Evolutionary conservation across 179 eudicot species (phyloP).

Genomic region (Pouteria campechiana): DNA sequence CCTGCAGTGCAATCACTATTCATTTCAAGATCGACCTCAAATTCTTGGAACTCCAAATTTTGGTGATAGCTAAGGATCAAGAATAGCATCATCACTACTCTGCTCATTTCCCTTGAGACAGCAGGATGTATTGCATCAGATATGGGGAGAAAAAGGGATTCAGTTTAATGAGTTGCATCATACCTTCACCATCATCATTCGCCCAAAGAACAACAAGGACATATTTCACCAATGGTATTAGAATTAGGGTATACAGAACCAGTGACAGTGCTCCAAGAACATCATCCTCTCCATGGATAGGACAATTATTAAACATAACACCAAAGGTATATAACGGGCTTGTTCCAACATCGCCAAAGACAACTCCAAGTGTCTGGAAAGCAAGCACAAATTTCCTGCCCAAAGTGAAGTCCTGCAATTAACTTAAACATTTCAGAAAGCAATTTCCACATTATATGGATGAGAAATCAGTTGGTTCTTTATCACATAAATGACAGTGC

Average conservation of each 20-base stretch:
- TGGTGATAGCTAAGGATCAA: too few relatives aligned
- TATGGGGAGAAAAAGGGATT: too few relatives aligned
- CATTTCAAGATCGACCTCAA: too few relatives aligned
- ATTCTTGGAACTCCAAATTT: too few relatives aligned
- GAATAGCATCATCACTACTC: too few relatives aligned
- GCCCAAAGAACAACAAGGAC: constrained; percentile 89
- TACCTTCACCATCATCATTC: constrained; percentile 98
- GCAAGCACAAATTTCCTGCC: constrained; percentile 56
- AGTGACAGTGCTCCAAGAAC: constrained; percentile 89
- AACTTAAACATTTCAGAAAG: constrained; percentile 9
- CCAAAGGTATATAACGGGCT: constrained; percentile 94
- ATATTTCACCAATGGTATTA: constrained; percentile 75
- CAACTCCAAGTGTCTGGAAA: constrained; percentile 86
- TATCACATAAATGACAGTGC: too few relatives aligned
- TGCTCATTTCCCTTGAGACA: too few relatives aligned
- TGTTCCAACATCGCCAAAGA: constrained; percentile 97
- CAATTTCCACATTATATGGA: not conserved
- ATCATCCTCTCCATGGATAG: constrained; percentile 71
- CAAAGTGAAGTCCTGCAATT: constrained; percentile 63
- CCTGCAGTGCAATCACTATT: too few relatives aligned
- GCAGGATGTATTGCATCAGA: too few relatives aligned
- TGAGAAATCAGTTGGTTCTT: too few relatives aligned
- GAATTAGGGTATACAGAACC: constrained; percentile 75
- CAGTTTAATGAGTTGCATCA: constrained; percentile 7
- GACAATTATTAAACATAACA: constrained; percentile 93